Evolutionary conservation across 202 grass and related monocot genomes (phyloP).

Genomic region (Musa balbisiana): DNA sequence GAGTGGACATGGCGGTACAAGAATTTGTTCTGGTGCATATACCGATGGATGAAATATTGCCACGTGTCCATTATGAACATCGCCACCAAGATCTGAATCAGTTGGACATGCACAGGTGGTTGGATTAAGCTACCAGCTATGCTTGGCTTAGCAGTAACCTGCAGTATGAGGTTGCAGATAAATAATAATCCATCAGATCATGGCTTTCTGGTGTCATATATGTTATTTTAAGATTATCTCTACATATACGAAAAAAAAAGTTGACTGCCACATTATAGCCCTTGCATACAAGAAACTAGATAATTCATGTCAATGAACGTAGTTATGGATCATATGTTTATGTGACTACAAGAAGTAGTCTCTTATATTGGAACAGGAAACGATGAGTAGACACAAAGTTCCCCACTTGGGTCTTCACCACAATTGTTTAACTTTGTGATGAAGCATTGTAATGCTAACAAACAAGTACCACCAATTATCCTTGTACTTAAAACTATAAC

Average conservation of each 20-base stretch:
- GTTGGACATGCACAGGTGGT: neutral
- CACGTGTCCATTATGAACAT: conserved; percentile 19
- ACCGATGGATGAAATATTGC: conserved; percentile 17
- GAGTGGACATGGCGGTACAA: conserved; percentile 14
- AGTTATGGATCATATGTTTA: neutral
- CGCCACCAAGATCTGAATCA: conserved; percentile 8
- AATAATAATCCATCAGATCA: neutral
- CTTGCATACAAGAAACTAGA: neutral
- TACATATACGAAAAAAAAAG: neutral
- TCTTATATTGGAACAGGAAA: no score
- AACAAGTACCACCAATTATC: no score
- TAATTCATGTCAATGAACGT: neutral
- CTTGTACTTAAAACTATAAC: no score
- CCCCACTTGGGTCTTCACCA: no score
- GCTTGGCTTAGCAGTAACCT: conserved; percentile 3
- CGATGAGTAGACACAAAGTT: no score
- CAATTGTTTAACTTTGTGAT: no score
- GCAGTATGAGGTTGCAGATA: neutral
- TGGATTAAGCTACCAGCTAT: neutral
- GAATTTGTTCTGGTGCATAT: conserved; percentile 21
- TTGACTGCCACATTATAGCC: neutral
- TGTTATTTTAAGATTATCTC: neutral
- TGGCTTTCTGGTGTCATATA: neutral
- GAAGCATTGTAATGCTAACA: no score
- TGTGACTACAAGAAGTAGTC: neutral